Base-by-base conservation (phyloP, 257 asterid genomes). In the Solanum megistacrolobum region DNA sequence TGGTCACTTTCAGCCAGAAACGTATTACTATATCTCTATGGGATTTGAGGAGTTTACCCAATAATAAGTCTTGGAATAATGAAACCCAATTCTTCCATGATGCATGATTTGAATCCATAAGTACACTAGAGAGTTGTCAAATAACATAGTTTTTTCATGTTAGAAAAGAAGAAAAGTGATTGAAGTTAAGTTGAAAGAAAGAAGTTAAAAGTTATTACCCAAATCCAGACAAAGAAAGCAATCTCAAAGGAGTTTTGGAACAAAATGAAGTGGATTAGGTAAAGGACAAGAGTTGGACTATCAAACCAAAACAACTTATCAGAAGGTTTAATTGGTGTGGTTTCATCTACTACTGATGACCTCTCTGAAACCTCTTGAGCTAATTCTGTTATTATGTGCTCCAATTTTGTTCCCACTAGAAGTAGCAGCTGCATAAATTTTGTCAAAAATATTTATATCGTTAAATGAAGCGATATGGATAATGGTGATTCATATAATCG, bases 221-320 rank as follows among this genome's bases (percentile, higher is more conserved):
- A 92, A 41, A 96, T 89, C 99, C 99, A 97, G 52, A 94, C 90
- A 89, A 97, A 93, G 94, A 97, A 97, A 20, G 98, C 99, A 13
- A 96, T 88, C 92, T 94, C 99, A 60, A 97, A 97, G 0, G 99
- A 92, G 90, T 96, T 97, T 75, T 96, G 98, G 90, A 97, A 97
- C 90, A 96, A 88, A 75, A 97, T 97, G 98, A 97, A 97, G 93
- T 96, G 99, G 88, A 97, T 93, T 91, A 97, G 76, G 92, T 94
- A 94, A 60, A 97, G 96, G 78, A 97, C 92, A 8, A 96, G 89
- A 21, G 85, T 14, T 12, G 99, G 98, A 39, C 90, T 88, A 38
- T 86, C 89, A 79, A 97, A 97, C 99, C 99, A 97, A 89, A 96
- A 97, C 68, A 94, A 89, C 58, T 97, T 96, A 81, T 96, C 98